Evolutionary conservation across 495 filamentous ascomycete species (phyloP), one percentile per base, ranked within the genome.

Genomic region (Clavariopsis aquatica): DNA sequence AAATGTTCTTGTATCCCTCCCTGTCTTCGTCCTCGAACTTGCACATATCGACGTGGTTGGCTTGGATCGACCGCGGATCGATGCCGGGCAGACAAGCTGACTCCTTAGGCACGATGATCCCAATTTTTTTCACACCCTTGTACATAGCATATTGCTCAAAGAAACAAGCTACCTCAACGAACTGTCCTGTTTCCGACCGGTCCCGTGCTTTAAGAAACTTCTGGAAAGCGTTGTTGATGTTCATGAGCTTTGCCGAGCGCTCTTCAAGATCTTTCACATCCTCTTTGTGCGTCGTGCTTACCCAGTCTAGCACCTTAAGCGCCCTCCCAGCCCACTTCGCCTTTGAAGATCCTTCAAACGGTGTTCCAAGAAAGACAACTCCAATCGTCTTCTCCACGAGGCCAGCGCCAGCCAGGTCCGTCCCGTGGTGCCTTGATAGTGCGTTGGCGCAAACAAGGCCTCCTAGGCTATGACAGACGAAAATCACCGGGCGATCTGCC

Each of bases 221-320:
- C 4, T 27, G 6, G 23, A 52, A 52, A 27, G 8, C 12, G 27
- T 27, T 23, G 26, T 54, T 54, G 29, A 62, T 62, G 46, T n/a
- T 26, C n/a, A 41, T 54, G 10, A 62, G 51, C 47, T 55, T 62
- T 53, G 49, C 59, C 7, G 59, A 62, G 23, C 49, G 59, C 29
- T 53, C 49, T 55, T 62, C 51, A 26, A 62, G 59, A 62, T 54
- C 59, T 36, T 62, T 41, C n/a, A 54, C 36, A 41, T 62, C 49
- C 20, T 62, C 49, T 15, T 62, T 55, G 24, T 62, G 6, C 31
- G 49, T 54, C 28, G 47, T 53, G 5, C 20, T 54, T 1, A 43
- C 22, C 47, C 47, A 62, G 27, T 10, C 26, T 62, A 46, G 13
- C 12, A 62, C 24, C 20, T 62, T 53, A 13, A 22, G 49, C 23